Evolutionary conservation across 192 early-diverging fungal genomes (phyloP).

Genomic region (Blastocladiella britannica): DNA sequence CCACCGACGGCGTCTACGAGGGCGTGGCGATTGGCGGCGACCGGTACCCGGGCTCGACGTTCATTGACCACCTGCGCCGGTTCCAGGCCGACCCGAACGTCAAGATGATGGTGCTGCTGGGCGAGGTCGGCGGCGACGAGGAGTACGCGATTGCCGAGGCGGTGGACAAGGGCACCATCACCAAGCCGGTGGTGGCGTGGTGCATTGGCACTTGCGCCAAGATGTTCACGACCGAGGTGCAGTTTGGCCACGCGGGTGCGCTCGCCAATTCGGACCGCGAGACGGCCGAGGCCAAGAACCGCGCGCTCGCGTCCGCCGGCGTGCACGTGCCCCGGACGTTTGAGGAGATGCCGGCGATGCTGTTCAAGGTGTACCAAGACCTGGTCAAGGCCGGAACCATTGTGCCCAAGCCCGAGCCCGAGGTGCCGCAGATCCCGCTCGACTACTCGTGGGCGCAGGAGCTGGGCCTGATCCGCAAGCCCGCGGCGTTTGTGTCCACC

Average conservation of each 20-base stretch:
- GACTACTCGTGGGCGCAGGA: constrained; percentile 99
- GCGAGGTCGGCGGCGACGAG: constrained; percentile 95
- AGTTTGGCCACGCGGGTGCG: constrained; percentile 96
- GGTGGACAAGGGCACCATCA: constrained; percentile 66
- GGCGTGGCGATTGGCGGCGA: constrained; percentile 98
- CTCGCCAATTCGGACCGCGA: constrained; percentile 88
- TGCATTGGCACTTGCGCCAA: constrained; percentile 97
- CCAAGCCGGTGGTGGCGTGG: constrained; percentile 98
- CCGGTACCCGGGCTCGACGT: constrained; percentile 92
- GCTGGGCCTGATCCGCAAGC: constrained; percentile 92
- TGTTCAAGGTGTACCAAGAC: constrained; percentile 53
- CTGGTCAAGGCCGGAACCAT: constrained; percentile 54
- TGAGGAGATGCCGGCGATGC: constrained; percentile 68
- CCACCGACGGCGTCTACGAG: constrained; percentile 94
- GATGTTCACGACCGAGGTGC: constrained; percentile 97
- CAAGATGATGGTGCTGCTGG: constrained; percentile 86
- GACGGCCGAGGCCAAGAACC: constrained; percentile 94
- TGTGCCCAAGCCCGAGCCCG: constrained; percentile 58
- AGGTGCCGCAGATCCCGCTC: constrained; percentile 91
- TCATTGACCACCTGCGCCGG: constrained; percentile 92
- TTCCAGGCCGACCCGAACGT: constrained; percentile 79
- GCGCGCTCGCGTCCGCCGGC: constrained; percentile 60
- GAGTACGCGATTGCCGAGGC: constrained; percentile 89
- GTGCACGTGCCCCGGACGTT: constrained; percentile 87
- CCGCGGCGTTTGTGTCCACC: constrained; percentile 92